Percentiles rank a stretch among this genome's conserved stretches.
Conservation (phyloP, 2,329 filamentous ascomycete species). For the Paraphaeosphaeria minitans region DNA sequence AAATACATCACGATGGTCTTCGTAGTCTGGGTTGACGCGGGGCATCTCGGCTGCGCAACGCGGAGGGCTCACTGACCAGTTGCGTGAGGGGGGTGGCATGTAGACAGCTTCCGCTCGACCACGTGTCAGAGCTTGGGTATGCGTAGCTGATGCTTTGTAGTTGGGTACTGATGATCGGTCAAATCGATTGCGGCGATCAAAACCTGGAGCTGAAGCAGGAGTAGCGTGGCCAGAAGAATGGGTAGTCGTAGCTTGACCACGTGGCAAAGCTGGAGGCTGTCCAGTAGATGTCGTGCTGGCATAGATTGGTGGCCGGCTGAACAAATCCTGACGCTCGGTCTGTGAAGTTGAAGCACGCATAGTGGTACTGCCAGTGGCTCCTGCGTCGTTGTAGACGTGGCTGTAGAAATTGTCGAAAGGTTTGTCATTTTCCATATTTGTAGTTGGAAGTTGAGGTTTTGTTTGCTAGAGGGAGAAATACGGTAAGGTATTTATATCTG, state of each 20-base stretch:
- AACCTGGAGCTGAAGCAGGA: neutral
- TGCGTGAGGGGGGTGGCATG: neutral
- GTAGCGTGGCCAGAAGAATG: too few species aligned
- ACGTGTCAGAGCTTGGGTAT: neutral
- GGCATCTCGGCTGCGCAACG: neutral
- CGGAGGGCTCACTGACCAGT: neutral
- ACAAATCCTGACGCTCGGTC: too few species aligned
- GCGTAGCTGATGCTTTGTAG: neutral
- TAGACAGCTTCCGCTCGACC: neutral
- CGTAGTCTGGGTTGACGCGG: neutral
- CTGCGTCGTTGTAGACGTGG: neutral
- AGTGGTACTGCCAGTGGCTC: too few species aligned
- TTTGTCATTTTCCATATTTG: neutral
- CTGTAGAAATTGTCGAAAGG: too few species aligned
- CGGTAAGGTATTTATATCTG: neutral
- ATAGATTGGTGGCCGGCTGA: too few species aligned
- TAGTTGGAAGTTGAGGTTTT: neutral
- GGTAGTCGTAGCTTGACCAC: too few species aligned
- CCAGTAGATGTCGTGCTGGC: too few species aligned
- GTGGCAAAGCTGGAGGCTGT: too few species aligned
- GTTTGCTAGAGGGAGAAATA: neutral
- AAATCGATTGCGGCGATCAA: neutral
- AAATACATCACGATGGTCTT: neutral
- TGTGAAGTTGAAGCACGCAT: too few species aligned
- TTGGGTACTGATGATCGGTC: neutral